Evolutionary conservation across 805 yeast species (phyloP).

Genomic region (Suhomyces prunicola): DNA sequence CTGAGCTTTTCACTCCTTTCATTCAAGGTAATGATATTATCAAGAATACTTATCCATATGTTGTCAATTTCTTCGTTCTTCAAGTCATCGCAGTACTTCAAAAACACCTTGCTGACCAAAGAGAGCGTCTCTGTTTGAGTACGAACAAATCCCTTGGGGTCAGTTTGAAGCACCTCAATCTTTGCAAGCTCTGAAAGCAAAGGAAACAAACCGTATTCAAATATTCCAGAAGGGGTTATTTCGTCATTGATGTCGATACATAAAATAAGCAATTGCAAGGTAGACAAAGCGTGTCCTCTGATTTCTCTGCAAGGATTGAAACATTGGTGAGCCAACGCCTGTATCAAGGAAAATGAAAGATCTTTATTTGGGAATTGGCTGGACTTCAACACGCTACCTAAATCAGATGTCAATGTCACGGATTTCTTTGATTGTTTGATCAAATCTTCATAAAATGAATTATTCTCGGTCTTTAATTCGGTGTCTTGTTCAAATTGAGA

Average conservation of each 20-base stretch:
- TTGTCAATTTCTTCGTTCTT: slow-evolving; percentile 17
- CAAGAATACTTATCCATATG: slow-evolving; percentile 36
- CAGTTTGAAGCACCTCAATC: slow-evolving; percentile 58
- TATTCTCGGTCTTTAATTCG: slow-evolving; percentile 43
- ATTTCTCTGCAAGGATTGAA: slow-evolving; percentile 82
- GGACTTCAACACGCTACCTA: slow-evolving; percentile 37
- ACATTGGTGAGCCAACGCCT: slow-evolving; percentile 86
- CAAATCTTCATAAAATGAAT: slow-evolving; percentile 16
- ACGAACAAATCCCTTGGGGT: slow-evolving; percentile 56
- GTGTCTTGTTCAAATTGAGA: slow-evolving; percentile 71
- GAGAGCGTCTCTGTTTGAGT: slow-evolving; percentile 69
- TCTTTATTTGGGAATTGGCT: slow-evolving; percentile 34
- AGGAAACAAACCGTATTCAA: slow-evolving; percentile 76
- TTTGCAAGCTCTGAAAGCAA: slow-evolving; percentile 62
- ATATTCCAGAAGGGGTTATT: slow-evolving; percentile 51
- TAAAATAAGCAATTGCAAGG: slow-evolving; percentile 53
- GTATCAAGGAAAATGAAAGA: slow-evolving; percentile 59
- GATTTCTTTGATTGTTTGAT: slow-evolving; percentile 61
- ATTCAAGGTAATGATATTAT: slow-evolving; percentile 28
- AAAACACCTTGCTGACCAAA: slow-evolving; percentile 57
- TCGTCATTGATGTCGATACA: slow-evolving; percentile 35
- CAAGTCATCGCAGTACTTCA: slow-evolving; percentile 30
- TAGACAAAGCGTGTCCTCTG: slow-evolving; percentile 59
- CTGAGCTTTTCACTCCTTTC: slow-evolving; percentile 16
- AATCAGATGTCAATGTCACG: slow-evolving; percentile 54